phyloP scores from a whole-genome alignment of 2,329 filamentous ascomycete species.

The Exophiala sp. region DNA sequence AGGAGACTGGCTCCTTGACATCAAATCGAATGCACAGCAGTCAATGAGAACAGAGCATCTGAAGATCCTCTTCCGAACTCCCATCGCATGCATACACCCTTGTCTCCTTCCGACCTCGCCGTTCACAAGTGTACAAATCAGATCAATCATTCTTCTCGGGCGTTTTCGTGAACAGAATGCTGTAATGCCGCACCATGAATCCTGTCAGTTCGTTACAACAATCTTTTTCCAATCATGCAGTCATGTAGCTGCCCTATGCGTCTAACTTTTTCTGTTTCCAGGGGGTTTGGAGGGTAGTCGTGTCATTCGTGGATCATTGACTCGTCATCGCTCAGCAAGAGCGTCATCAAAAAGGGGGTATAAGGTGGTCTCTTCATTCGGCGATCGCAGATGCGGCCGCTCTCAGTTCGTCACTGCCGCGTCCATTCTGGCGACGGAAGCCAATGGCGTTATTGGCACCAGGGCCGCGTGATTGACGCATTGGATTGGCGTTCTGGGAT shows the following conservation, averaged over 20 bases:
- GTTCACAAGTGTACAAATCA: conserved; percentile 23
- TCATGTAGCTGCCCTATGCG: conserved; percentile 30
- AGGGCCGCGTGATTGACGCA: conserved; percentile 61
- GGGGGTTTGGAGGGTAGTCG: conserved; percentile 19
- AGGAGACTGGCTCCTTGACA: conserved; percentile 15
- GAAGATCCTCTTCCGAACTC: conserved; percentile 7
- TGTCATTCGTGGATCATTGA: conserved; percentile 30
- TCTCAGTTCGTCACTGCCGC: conserved; percentile 63
- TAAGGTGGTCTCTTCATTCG: conserved; percentile 46
- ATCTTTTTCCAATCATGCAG: conserved; percentile 29
- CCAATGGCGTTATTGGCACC: conserved; percentile 57
- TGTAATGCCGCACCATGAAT: conserved; percentile 22
- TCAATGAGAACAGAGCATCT: conserved; percentile 6
- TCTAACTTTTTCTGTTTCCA: conserved; percentile 29
- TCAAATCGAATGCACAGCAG: conserved; percentile 13
- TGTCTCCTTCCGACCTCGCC: conserved; percentile 5
- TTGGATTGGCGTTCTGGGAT: conserved; percentile 53
- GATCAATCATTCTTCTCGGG: conserved; percentile 22
- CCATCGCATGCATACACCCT: conserved; percentile 12
- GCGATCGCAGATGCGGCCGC: conserved; percentile 60
- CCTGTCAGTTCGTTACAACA: conserved; percentile 27
- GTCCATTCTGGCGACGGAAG: conserved; percentile 60
- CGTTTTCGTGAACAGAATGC: conserved; percentile 22
- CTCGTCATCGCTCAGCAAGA: conserved; percentile 27
- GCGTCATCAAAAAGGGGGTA: conserved; percentile 28